A percentile compares a stretch with the other conserved stretches of the same genome.
phyloP scores from a whole-genome alignment of 768 basidiomycete genomes.

The Russula sp. region DNA sequence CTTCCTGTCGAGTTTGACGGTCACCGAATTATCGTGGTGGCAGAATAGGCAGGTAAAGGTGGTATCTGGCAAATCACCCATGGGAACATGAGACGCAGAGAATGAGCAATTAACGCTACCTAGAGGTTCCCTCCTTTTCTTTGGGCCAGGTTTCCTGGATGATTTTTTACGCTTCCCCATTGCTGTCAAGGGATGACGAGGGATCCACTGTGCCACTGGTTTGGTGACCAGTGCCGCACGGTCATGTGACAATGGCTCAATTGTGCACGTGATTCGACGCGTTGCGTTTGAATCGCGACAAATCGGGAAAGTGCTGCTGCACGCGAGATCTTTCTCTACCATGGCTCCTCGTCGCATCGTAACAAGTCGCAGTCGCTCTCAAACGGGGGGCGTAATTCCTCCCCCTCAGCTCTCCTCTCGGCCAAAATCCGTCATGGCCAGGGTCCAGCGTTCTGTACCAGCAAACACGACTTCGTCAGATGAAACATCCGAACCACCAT shows the following conservation, averaged over 20 bases:
- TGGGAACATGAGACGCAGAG: conserved; percentile 12
- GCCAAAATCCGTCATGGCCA: conserved; percentile 51
- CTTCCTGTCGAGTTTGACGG: conserved; percentile 80
- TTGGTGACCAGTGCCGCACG: no score
- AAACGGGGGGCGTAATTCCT: conserved; percentile 35
- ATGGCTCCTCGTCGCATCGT: conserved; percentile 67
- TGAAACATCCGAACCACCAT: conserved; percentile 25
- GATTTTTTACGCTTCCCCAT: conserved; percentile 95
- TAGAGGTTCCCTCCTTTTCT: conserved; percentile 66
- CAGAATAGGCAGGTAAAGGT: conserved; percentile 86
- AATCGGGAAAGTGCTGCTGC: neutral
- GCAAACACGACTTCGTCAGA: conserved; percentile 34
- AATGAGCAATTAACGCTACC: conserved; percentile 45
- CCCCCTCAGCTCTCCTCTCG: conserved; percentile 40
- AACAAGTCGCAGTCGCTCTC: conserved; percentile 47
- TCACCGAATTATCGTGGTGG: conserved; percentile 86
- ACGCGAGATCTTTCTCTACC: conserved; percentile 9
- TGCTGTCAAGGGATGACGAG: conserved; percentile 14
- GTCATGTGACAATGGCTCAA: conserved; percentile 11
- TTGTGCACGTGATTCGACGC: conserved; percentile 32
- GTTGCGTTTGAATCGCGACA: conserved; percentile 22
- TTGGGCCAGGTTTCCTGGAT: conserved; percentile 69
- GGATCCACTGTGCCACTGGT: no score
- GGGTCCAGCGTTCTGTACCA: conserved; percentile 37
- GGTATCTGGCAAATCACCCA: conserved; percentile 51